Evolutionary conservation across 2,329 filamentous ascomycete species (phyloP).

Genomic region (Colletotrichum gloeosporioides): DNA sequence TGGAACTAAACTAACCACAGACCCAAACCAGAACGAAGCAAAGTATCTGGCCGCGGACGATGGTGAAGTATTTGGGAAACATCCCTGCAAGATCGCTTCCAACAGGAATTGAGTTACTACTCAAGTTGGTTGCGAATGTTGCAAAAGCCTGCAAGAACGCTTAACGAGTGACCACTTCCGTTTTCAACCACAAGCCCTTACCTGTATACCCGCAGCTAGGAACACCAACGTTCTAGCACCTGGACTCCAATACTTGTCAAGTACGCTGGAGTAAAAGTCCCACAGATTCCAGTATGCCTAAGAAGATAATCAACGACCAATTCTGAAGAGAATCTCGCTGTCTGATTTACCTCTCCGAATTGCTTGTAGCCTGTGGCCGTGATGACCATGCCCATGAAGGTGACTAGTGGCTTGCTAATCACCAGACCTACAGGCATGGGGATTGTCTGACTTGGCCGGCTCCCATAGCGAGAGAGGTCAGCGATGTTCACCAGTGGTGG

Average conservation of each 20-base stretch:
- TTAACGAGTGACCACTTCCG: accelerated
- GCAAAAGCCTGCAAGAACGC: background rate
- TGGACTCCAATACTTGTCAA: conserved; percentile 1
- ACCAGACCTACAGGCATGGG: background rate
- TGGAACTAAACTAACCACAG: background rate
- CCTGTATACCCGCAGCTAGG: background rate
- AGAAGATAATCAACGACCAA: no score
- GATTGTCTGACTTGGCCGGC: background rate
- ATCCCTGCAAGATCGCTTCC: background rate
- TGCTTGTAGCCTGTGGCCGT: background rate
- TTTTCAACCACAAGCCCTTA: background rate
- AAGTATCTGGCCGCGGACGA: background rate
- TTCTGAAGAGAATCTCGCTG: background rate
- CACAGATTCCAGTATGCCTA: conserved; percentile 6
- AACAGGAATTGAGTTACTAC: background rate
- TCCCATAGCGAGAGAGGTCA: background rate
- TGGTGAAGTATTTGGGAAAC: background rate
- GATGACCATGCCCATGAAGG: background rate
- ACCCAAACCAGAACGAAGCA: background rate
- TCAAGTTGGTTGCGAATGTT: background rate
- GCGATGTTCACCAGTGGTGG: background rate
- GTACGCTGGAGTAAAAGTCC: background rate
- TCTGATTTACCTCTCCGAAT: background rate
- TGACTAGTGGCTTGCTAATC: conserved; percentile 1
- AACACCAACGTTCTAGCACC: background rate